Evolutionary conservation across 1,139 yeast genomes (phyloP).

Genomic region (Meyerozyma athensensis): DNA sequence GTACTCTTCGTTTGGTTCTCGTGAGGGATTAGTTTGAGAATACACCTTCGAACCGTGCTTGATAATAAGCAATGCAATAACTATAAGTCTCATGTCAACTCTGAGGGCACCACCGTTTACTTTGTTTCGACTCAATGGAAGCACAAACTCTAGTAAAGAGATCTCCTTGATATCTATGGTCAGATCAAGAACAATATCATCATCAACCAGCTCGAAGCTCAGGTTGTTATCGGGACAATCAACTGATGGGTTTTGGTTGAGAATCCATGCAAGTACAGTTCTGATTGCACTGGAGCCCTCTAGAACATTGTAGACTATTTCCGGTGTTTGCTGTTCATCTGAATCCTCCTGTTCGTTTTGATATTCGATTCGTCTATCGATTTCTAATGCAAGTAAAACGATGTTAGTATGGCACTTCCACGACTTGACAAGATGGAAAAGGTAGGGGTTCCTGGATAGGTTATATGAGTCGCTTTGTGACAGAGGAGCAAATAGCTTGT

Average conservation of each 20-base stretch:
- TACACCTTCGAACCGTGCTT: constrained; percentile 15
- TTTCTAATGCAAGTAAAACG: constrained; percentile 53
- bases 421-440: constrained; percentile 47
- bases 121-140: constrained; percentile 56
- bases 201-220: neutral
- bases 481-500: constrained; percentile 41
- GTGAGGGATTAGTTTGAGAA: constrained; percentile 18
- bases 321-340: constrained; percentile 39
- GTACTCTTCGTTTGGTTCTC: constrained; percentile 11
- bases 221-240: neutral
- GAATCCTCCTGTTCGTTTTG: constrained; percentile 27
- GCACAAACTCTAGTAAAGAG: constrained; percentile 50
- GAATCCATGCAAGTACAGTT: constrained; percentile 53
- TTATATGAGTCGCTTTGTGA: constrained; percentile 25
- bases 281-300: constrained; percentile 64
- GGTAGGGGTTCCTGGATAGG: constrained; percentile 54
- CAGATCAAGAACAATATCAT: constrained; percentile 16
- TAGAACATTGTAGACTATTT: constrained; percentile 45
- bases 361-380: constrained; percentile 58
- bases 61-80: constrained; percentile 24
- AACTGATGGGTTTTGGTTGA: constrained; percentile 42
- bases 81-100: constrained; percentile 46
- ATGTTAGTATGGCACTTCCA: constrained; percentile 66
- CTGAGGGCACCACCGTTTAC: constrained; percentile 53
- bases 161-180: constrained; percentile 51